phyloP scores from a whole-genome alignment of 2,329 filamentous ascomycete genomes.

The Xylariales sp. region DNA sequence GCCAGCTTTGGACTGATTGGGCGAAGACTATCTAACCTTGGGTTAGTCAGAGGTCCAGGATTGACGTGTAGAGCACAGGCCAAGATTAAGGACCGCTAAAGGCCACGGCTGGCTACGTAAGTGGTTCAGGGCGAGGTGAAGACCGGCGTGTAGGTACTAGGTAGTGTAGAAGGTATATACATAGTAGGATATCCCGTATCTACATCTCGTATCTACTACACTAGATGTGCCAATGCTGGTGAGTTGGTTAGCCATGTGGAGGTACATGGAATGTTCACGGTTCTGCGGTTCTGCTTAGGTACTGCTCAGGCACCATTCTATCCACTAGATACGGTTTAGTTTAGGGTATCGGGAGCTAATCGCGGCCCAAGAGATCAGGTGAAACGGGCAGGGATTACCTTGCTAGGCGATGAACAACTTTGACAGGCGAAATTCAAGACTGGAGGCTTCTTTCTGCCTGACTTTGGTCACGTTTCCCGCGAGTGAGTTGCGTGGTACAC shows the following conservation, averaged over 20 bases:
- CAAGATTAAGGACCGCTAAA: constrained; percentile 19
- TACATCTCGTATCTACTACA: too few species aligned
- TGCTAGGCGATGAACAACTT: constrained; percentile 6
- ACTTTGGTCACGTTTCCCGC: constrained; percentile 3
- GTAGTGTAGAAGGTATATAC: too few species aligned
- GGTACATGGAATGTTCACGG: background rate
- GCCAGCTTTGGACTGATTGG: background rate
- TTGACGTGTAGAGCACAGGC: constrained; percentile 20
- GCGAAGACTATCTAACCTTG: too few species aligned
- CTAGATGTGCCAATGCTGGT: constrained; percentile 31
- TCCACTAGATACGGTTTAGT: constrained; percentile 23
- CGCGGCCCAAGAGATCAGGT: constrained; percentile 38
- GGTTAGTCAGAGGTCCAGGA: background rate
- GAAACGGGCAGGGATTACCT: constrained; percentile 38
- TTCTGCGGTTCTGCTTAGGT: background rate
- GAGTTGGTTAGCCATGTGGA: constrained; percentile 26
- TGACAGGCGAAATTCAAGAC: background rate
- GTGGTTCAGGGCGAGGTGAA: background rate
- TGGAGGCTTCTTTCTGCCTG: constrained; percentile 10
- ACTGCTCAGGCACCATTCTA: constrained; percentile 30
- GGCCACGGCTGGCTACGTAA: background rate
- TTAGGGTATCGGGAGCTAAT: constrained; percentile 35
- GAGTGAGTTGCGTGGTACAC: background rate
- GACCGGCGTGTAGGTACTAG: background rate
- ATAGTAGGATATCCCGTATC: background rate